These are phyloP conservation scores for Apiosordaria backusii DNA, from an alignment of 495 filamentous ascomycete genomes.

Conservation along the genomic window DNA sequence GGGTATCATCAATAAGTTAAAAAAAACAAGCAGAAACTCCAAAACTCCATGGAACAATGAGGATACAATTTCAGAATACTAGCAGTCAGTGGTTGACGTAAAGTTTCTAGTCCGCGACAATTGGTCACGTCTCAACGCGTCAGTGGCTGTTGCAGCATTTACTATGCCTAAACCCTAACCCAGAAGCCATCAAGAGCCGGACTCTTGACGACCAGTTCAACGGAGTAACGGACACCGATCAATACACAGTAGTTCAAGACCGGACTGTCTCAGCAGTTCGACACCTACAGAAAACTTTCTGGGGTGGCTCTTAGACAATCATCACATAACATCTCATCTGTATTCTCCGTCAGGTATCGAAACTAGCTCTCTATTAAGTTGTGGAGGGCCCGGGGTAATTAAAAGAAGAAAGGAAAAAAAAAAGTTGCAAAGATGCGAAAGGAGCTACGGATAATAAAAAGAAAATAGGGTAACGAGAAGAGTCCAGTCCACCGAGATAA, in stretches of 20 bases:
- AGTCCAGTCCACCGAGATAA: slow-evolving; percentile 29
- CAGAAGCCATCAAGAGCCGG: background rate
- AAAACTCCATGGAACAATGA: background rate
- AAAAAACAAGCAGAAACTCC: background rate
- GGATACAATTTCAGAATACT: background rate
- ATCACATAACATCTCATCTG: slow-evolving; percentile 34
- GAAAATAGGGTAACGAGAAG: slow-evolving; percentile 29
- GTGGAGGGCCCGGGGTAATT: slow-evolving; percentile 37
- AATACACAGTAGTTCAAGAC: background rate
- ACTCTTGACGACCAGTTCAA: background rate
- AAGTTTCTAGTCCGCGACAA: background rate
- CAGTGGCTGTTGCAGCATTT: background rate
- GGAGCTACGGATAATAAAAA: slow-evolving; percentile 36
- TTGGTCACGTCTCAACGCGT: background rate
- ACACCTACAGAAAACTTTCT: too few species aligned
- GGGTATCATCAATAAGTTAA: background rate
- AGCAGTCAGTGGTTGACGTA: background rate
- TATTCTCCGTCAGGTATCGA: slow-evolving; percentile 44
- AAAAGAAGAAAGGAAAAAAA: slow-evolving; percentile 26
- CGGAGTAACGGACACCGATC: background rate
- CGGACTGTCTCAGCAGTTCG: background rate
- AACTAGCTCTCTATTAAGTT: slow-evolving; percentile 45
- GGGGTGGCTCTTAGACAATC: too few species aligned
- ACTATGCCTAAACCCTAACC: slow-evolving; percentile 10
- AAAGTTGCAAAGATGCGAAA: slow-evolving; percentile 27